Evolutionary conservation across 2,329 filamentous ascomycete species (phyloP).

Genomic region (Aspergillus unguis): DNA sequence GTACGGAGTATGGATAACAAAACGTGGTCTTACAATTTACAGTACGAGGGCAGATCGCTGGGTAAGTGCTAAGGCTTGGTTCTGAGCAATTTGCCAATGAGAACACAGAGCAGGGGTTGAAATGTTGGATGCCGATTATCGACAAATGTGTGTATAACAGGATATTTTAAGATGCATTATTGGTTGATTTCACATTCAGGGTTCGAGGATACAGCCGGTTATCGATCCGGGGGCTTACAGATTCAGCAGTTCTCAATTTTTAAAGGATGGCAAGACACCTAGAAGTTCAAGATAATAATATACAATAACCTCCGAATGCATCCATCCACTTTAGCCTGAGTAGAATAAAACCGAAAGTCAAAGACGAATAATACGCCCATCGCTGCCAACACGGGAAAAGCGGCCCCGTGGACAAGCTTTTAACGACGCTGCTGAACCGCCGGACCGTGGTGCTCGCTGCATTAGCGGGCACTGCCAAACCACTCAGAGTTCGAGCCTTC

Average conservation of each 20-base stretch:
- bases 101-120: not conserved
- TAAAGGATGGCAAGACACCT: no score
- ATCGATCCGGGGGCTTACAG: no score
- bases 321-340: constrained; percentile 1
- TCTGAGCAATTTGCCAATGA: not conserved
- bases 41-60: no score
- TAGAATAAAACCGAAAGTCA: not conserved
- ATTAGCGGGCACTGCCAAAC: constrained; percentile 5
- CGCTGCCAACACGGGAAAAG: constrained; percentile 15
- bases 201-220: not conserved
- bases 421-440: constrained; percentile 18
- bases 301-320: not conserved
- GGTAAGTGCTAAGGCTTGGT: constrained; percentile 3
- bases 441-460: constrained; percentile 15
- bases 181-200: not conserved
- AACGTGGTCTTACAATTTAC: no score
- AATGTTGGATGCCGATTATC: not conserved
- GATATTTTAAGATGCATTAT: not conserved
- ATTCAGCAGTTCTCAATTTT: no score
- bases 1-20: no score
- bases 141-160: not conserved
- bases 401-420: constrained; percentile 24
- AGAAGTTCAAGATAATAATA: not conserved
- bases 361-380: constrained; percentile 10
- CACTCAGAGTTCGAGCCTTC: no score